Conservation (phyloP, 352 stramenopile genomes). For the Globisporangium nunn region DNA sequence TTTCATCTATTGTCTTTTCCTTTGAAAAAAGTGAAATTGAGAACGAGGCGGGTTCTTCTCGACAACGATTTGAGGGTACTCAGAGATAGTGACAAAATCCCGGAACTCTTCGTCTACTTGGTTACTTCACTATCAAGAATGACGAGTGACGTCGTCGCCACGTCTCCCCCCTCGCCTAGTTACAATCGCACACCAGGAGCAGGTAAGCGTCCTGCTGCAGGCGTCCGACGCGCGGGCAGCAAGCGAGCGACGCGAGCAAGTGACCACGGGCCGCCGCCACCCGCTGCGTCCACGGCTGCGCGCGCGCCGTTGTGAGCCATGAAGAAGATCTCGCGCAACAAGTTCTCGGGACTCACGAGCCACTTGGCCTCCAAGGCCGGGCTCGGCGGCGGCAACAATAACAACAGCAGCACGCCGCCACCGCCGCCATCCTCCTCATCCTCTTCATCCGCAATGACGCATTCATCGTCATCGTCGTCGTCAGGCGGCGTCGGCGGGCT, state of each 20-base stretch:
- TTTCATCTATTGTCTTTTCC: too few relatives aligned
- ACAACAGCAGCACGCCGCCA: neutral
- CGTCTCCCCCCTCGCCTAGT: neutral
- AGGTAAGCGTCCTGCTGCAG: too few relatives aligned
- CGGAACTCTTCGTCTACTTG: too few relatives aligned
- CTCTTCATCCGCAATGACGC: conserved; percentile 6
- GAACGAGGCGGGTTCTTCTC: too few relatives aligned
- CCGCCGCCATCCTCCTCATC: conserved; percentile 4
- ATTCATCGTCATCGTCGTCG: neutral
- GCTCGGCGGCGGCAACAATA: conserved; percentile 17
- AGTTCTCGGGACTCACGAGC: conserved; percentile 35
- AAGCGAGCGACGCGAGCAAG: neutral
- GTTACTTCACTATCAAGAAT: too few relatives aligned
- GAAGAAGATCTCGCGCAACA: conserved; percentile 71
- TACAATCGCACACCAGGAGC: conserved; percentile 1
- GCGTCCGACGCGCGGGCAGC: too few relatives aligned
- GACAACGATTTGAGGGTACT: too few relatives aligned
- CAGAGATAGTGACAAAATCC: too few relatives aligned
- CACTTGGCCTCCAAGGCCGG: conserved; percentile 33
- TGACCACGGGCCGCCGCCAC: neutral
- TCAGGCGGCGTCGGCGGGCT: conserved; percentile 6
- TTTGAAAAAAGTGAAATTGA: too few relatives aligned
- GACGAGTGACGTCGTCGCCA: too few relatives aligned
- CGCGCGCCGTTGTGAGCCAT: conserved; percentile 17
- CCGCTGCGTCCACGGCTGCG: too few relatives aligned